phyloP scores from a whole-genome alignment of 2,329 filamentous ascomycete species.

The Beauveria rudraprayagi region DNA sequence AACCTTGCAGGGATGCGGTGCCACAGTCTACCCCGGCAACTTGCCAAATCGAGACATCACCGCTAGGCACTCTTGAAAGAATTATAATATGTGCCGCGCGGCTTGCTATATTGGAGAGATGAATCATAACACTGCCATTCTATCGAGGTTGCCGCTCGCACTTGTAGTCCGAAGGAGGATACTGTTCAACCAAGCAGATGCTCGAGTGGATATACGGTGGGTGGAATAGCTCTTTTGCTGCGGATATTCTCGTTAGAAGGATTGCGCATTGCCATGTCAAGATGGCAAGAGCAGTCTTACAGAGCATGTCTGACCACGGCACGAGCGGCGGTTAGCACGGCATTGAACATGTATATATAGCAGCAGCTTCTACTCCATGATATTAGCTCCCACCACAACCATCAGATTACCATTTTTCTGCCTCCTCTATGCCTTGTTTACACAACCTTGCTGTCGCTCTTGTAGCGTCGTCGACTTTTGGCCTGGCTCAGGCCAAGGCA shows the following conservation, averaged over 20 bases:
- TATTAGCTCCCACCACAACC: not conserved
- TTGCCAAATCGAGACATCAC: not conserved
- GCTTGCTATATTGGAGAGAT: not conserved
- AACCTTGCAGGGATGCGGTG: not conserved
- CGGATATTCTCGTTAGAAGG: not conserved
- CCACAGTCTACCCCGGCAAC: too few species aligned
- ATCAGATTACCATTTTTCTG: not conserved
- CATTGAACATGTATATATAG: not conserved
- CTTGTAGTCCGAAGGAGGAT: not conserved
- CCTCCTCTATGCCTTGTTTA: not conserved
- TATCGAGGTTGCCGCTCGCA: not conserved
- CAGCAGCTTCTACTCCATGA: not conserved
- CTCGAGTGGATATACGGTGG: not conserved
- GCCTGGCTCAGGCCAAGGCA: constrained; percentile 22
- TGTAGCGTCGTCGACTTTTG: constrained; percentile 14
- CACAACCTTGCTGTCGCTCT: constrained; percentile 4
- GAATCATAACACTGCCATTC: not conserved
- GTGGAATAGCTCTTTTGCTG: not conserved
- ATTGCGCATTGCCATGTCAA: not conserved
- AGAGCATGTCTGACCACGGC: not conserved
- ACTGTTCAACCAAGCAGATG: not conserved
- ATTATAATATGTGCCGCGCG: too few species aligned
- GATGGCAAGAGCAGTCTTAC: not conserved
- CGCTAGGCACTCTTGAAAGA: not conserved
- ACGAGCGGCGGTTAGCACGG: not conserved